phyloP scores from a whole-genome alignment of 306 rosid species.

The Astragalus glycyphyllos region DNA sequence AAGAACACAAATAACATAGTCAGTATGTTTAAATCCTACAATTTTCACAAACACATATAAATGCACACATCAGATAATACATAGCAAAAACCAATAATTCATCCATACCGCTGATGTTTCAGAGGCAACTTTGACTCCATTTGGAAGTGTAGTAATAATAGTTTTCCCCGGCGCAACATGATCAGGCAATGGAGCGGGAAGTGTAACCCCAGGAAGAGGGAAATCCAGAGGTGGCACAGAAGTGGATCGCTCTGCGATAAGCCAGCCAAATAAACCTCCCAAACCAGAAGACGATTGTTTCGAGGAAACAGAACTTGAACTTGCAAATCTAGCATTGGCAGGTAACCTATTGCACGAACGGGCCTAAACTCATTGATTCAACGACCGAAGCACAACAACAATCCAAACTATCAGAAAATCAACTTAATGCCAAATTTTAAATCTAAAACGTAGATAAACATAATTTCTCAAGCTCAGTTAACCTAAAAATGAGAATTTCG shows the following conservation, averaged over 20 bases:
- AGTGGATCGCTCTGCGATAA: conserved; percentile 60
- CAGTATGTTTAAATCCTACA: background rate
- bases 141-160: conserved; percentile 72
- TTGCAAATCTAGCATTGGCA: conserved; percentile 66
- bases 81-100: conserved; percentile 6
- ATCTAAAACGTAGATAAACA: background rate
- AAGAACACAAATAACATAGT: conserved; percentile 38
- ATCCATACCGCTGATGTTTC: conserved; percentile 67
- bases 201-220: conserved; percentile 68
- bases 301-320: conserved; percentile 65
- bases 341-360: conserved; percentile 54
- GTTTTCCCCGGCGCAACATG: conserved; percentile 68
- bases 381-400: background rate
- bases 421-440: background rate
- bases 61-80: background rate
- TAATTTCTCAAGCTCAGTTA: background rate
- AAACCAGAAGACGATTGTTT: conserved; percentile 56
- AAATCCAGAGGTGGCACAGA: conserved; percentile 67
- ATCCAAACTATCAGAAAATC: conserved; percentile 34
- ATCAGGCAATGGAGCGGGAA: conserved; percentile 85
- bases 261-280: conserved; percentile 87
- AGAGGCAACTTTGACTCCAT: conserved; percentile 86
- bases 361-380: conserved; percentile 52
- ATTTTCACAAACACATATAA: background rate
- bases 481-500: background rate